Base-by-base conservation (phyloP, 768 basidiomycete species). In the Roridomyces roridus region DNA sequence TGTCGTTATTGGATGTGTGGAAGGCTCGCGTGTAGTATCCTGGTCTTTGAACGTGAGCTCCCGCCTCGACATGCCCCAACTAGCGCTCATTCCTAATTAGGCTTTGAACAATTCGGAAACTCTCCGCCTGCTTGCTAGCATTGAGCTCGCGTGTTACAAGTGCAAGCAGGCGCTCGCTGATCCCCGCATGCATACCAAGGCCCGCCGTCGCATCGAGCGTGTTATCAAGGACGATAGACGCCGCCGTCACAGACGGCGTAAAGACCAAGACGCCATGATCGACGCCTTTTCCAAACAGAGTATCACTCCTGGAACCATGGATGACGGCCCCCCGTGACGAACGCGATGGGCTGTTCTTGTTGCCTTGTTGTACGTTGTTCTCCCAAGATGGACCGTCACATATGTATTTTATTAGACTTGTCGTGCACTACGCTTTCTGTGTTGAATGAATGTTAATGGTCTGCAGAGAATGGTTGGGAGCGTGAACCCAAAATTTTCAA, bases 201-300 rank as follows among this genome's bases (percentile, higher is more conserved):
- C 79, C 25, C 84, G 91, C 44, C 83, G 89, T 64, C 84, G 86
- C 64, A 84, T 93, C 48, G 88, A 92, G 63, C 82, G 88, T 28
- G 75, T 88, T n/a, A 92, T 94, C 68, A 92, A 90, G 69, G 92
- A 94, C 43, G 92, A 94, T 75, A 81, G 91, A 60, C 81, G 90
- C 64, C 85, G 82, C 71, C 81, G 92, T 62, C 92, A 94, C 72
- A 89, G 82, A 65, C 80, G 91, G 51, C 87, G 91, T 65, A 91
- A 89, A 68, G 92, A 93, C 66, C 89, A 92, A 66, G 92, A 94
- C 51, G 79, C 87, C 23, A 85, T 94, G 81, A 78, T 93, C 55
- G 87, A 89, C 67, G 87, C 89, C 6, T 92, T 94, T 68, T 85
- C 89, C 37, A 85, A 72, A 56, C 81, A 82, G 66, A 77, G 78